Conservation (phyloP, 2,329 filamentous ascomycete genomes). For the Ascochyta clinopodiicola region DNA sequence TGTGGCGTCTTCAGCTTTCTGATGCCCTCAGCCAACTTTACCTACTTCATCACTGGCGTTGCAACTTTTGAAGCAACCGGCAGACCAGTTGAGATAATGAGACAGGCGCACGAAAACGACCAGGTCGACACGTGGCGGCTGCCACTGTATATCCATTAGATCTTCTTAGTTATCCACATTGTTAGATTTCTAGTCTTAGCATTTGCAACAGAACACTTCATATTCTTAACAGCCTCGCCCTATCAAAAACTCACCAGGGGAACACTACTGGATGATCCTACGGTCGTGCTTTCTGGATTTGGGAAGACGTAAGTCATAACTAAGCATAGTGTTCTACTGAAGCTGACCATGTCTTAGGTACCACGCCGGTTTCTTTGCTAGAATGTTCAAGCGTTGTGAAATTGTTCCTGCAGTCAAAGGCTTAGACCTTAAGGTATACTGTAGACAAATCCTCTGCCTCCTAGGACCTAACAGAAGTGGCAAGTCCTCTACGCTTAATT, state of each 20-base stretch:
- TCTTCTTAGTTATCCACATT: slow-evolving; percentile 32
- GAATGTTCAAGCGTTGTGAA: slow-evolving; percentile 28
- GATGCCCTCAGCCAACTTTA: slow-evolving; percentile 32
- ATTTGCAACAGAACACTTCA: slow-evolving; percentile 25
- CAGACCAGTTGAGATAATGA: slow-evolving; percentile 22
- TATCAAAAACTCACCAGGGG: slow-evolving; percentile 42
- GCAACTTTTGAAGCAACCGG: slow-evolving; percentile 25
- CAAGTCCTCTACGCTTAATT: slow-evolving; percentile 36
- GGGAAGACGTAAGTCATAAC: slow-evolving; percentile 26
- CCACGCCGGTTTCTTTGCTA: slow-evolving; percentile 20
- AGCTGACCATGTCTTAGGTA: slow-evolving; percentile 17
- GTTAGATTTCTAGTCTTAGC: slow-evolving; percentile 30
- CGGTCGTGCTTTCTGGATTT: slow-evolving; percentile 45
- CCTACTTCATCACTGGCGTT: slow-evolving; percentile 34
- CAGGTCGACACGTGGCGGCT: slow-evolving; percentile 18
- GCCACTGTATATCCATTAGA: slow-evolving; percentile 28
- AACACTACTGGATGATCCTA: slow-evolving; percentile 36
- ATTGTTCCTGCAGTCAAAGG: slow-evolving; percentile 29
- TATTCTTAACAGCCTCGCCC: slow-evolving; percentile 32
- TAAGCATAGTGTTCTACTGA: not conserved
- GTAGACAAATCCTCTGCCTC: slow-evolving; percentile 35
- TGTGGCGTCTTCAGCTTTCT: slow-evolving; percentile 28
- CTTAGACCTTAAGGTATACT: slow-evolving; percentile 28
- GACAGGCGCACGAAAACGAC: slow-evolving; percentile 2
- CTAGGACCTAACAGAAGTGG: slow-evolving; percentile 37